phyloP scores from a whole-genome alignment of 768 basidiomycete species.

The Mycena venus region DNA sequence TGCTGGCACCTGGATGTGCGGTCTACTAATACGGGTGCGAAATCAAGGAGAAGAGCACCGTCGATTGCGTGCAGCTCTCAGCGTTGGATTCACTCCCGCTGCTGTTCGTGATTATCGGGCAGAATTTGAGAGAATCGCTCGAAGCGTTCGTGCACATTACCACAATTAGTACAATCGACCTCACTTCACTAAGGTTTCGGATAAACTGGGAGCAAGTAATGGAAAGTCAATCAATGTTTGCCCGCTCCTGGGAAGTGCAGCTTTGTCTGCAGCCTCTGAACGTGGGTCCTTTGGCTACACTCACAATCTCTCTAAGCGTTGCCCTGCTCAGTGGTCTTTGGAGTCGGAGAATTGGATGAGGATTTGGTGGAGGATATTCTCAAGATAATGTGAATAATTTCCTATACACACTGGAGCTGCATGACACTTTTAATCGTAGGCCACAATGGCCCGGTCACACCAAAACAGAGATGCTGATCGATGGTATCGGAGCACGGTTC shows the following conservation, averaged over 20 bases:
- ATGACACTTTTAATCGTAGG: conserved; percentile 6
- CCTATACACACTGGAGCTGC: not conserved
- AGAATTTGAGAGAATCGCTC: conserved; percentile 1
- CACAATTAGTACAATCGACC: not conserved
- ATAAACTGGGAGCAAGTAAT: not conserved
- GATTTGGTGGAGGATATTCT: not conserved
- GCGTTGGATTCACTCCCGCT: conserved; percentile 6
- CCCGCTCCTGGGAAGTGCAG: conserved; percentile 8
- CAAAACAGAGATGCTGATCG: not conserved
- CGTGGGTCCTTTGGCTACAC: not conserved
- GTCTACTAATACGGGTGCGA: not conserved
- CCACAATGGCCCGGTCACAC: conserved; percentile 7
- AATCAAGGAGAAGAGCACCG: conserved; percentile 13
- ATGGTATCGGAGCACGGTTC: conserved; percentile 4
- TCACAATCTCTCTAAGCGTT: not conserved
- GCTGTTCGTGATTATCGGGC: conserved; percentile 5
- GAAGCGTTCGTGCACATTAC: not conserved
- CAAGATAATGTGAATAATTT: conserved; percentile 4
- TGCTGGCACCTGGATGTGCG: not conserved
- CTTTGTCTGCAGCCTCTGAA: conserved; percentile 8
- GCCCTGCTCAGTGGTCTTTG: not conserved
- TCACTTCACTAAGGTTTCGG: not conserved
- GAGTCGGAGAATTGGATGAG: not conserved
- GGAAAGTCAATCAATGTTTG: conserved; percentile 16
- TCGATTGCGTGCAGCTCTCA: conserved; percentile 10